Conservation (phyloP, 2,329 filamentous ascomycete genomes). For the Colletotrichum chlorophyti region DNA sequence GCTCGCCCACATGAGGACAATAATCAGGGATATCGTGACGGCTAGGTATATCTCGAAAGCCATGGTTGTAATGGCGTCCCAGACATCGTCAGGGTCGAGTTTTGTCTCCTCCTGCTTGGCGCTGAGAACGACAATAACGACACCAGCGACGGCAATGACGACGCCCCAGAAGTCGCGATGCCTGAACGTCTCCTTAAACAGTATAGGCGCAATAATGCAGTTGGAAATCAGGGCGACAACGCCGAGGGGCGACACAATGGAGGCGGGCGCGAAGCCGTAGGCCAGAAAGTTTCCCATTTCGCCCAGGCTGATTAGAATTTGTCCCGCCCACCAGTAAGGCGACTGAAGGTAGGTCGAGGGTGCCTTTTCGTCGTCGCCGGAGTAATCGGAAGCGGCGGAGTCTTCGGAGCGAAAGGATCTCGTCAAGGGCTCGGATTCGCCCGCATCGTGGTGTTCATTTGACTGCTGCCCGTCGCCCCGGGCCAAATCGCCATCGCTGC, state of each 20-base stretch:
- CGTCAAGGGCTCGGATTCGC: slow-evolving; percentile 60
- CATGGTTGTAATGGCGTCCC: slow-evolving; percentile 84
- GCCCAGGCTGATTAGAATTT: slow-evolving; percentile 89
- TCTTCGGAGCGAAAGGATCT: slow-evolving; percentile 55
- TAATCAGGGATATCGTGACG: slow-evolving; percentile 76
- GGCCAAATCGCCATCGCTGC: slow-evolving; percentile 14
- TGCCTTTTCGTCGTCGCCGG: slow-evolving; percentile 42
- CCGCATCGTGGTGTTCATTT: slow-evolving; percentile 40
- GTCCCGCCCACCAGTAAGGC: slow-evolving; percentile 95
- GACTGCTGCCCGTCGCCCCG: slow-evolving; percentile 33
- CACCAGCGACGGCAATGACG: slow-evolving; percentile 83
- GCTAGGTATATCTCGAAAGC: slow-evolving; percentile 92
- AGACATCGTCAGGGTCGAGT: slow-evolving; percentile 88
- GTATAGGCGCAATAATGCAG: slow-evolving; percentile 92
- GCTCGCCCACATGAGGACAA: slow-evolving; percentile 81
- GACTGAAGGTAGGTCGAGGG: slow-evolving; percentile 83
- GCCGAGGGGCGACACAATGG: slow-evolving; percentile 93
- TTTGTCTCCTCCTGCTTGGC: slow-evolving; percentile 90
- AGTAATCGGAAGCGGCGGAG: slow-evolving; percentile 45
- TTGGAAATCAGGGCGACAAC: slow-evolving; percentile 98
- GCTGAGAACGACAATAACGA: slow-evolving; percentile 91
- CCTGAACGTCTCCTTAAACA: slow-evolving; percentile 91
- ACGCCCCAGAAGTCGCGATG: slow-evolving; percentile 87
- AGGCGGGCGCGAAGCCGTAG: slow-evolving; percentile 96
- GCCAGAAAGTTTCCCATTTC: slow-evolving; percentile 97